A percentile compares a stretch with the other conserved stretches of the same genome.
These are phyloP conservation scores for Francoa sonchifolia DNA, from an alignment of 441 rosid species.

Conservation along the genomic window DNA sequence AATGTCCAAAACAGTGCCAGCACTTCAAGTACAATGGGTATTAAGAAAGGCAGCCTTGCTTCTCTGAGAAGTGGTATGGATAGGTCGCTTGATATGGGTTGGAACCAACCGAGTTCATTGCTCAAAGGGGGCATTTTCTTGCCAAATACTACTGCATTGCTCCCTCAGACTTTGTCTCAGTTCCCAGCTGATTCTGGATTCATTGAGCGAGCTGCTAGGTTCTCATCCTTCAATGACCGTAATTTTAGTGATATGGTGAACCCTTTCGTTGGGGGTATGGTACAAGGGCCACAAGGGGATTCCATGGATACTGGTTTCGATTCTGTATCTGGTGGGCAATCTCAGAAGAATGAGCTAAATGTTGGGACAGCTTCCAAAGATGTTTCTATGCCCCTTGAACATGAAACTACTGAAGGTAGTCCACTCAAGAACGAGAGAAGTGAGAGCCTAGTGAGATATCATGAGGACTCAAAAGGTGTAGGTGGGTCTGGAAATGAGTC, in stretches of 20 bases:
- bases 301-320: slow-evolving; percentile 25
- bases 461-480: slow-evolving; percentile 44
- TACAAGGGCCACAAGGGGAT: slow-evolving; percentile 40
- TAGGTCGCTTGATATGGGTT: slow-evolving; percentile 53
- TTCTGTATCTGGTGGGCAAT: slow-evolving; percentile 29
- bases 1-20: slow-evolving; percentile 33
- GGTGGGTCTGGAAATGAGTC: slow-evolving; percentile 70
- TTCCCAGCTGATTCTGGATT: slow-evolving; percentile 82
- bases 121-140: slow-evolving; percentile 47
- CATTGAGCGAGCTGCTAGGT: slow-evolving; percentile 92
- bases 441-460: slow-evolving; percentile 36
- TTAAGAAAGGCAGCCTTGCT: slow-evolving; percentile 25
- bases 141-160: slow-evolving; percentile 40
- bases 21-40: slow-evolving; percentile 27
- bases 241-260: slow-evolving; percentile 59
- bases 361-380: slow-evolving; percentile 43
- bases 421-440: slow-evolving; percentile 33
- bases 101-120: slow-evolving; percentile 54
- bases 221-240: slow-evolving; percentile 71
- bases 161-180: slow-evolving; percentile 67
- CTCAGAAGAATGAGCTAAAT: slow-evolving; percentile 32
- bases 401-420: slow-evolving; percentile 25
- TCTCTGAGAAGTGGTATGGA: slow-evolving; percentile 31
- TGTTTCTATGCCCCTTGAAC: slow-evolving; percentile 30
- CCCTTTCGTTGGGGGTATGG: slow-evolving; percentile 41